Evolutionary conservation across 1,284 basidiomycete genomes (phyloP).

Genomic region (Abortiporus biennis): DNA sequence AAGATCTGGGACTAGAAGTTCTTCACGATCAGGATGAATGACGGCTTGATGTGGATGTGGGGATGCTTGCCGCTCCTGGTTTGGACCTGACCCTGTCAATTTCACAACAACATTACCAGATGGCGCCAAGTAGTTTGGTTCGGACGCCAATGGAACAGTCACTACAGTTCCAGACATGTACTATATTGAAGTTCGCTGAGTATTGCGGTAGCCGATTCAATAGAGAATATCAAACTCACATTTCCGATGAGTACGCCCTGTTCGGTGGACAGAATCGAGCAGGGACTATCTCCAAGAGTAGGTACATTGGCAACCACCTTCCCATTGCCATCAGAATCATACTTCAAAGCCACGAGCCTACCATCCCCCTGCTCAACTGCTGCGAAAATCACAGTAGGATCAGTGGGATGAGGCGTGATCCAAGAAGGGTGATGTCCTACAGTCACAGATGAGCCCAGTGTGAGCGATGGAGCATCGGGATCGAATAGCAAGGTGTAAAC

Average conservation of each 20-base stretch:
- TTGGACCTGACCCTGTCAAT: constrained; percentile 48
- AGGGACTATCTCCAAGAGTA: constrained; percentile 58
- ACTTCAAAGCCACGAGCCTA: constrained; percentile 47
- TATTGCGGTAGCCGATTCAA: neutral
- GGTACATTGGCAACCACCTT: constrained; percentile 36
- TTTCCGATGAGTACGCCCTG: constrained; percentile 58
- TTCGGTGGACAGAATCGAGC: constrained; percentile 43
- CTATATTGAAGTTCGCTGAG: constrained; percentile 26
- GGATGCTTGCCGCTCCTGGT: constrained; percentile 51
- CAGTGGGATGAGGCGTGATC: constrained; percentile 52
- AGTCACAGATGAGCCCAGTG: constrained; percentile 34
- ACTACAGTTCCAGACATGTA: constrained; percentile 55
- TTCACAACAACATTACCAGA: constrained; percentile 12
- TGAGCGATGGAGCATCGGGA: constrained; percentile 31
- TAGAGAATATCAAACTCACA: constrained; percentile 43
- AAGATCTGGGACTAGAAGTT: constrained; percentile 66
- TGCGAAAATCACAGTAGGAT: constrained; percentile 46
- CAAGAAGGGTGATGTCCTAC: constrained; percentile 67
- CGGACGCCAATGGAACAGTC: constrained; percentile 41
- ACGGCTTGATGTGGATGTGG: constrained; percentile 69
- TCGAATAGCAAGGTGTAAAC: constrained; percentile 45
- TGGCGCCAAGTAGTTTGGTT: constrained; percentile 35
- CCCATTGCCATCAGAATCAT: constrained; percentile 36
- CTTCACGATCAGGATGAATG: constrained; percentile 34
- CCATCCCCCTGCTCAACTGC: constrained; percentile 57